Percentiles rank a stretch among this genome's conserved stretches.
Evolutionary conservation across 2,329 filamentous ascomycete genomes (phyloP).

Genomic region (Bipolaris bicolor): DNA sequence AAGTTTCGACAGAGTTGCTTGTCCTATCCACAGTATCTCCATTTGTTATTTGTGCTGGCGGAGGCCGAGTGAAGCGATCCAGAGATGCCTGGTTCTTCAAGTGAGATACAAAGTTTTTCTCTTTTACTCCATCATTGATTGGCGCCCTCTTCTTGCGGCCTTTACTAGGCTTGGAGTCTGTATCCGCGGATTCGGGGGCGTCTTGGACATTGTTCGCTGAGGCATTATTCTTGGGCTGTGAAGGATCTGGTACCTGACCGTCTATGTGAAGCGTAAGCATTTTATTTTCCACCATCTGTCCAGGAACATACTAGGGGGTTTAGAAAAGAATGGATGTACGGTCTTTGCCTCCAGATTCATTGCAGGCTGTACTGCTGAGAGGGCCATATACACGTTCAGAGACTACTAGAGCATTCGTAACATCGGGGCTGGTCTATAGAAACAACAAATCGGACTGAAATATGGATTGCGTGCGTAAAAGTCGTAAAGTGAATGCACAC

Average conservation of each 20-base stretch:
- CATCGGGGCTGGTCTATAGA: not conserved
- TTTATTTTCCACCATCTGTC: too few relatives aligned
- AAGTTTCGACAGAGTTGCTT: conserved; percentile 12
- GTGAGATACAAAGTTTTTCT: conserved; percentile 14
- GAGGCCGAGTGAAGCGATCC: conserved; percentile 33
- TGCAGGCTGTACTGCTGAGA: conserved; percentile 43
- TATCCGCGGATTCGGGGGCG: conserved; percentile 25
- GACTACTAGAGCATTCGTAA: conserved; percentile 26
- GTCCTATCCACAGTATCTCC: not conserved
- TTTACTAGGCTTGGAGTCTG: conserved; percentile 20
- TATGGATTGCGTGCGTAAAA: conserved; percentile 6
- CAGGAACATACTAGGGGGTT: conserved; percentile 30
- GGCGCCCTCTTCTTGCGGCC: conserved; percentile 33
- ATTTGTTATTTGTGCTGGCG: conserved; percentile 3
- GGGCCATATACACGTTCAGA: conserved; percentile 42
- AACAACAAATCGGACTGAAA: not conserved
- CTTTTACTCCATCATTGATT: conserved; percentile 26
- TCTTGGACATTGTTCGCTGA: conserved; percentile 23
- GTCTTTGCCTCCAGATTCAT: conserved; percentile 48
- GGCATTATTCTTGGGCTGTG: conserved; percentile 8
- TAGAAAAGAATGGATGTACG: conserved; percentile 50
- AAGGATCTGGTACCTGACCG: conserved; percentile 17
- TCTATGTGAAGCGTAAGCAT: conserved; percentile 20
- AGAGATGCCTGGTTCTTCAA: conserved; percentile 36
- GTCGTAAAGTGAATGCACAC: conserved; percentile 7